phyloP scores from a whole-genome alignment of 768 basidiomycete species.

The Tricholoma sp. region DNA sequence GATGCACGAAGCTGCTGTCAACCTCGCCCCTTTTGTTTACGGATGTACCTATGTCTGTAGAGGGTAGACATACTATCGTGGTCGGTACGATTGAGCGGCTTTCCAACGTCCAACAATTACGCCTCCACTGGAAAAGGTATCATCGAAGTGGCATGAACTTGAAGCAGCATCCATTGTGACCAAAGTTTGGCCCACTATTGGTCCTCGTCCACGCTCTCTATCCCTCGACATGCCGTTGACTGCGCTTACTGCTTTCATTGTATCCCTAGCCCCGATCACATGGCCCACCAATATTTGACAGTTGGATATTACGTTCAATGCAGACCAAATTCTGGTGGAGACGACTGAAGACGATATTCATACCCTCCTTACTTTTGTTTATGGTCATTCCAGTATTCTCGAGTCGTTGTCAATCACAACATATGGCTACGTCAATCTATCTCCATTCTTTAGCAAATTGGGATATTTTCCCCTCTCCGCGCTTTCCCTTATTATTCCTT shows the following conservation, averaged over 20 bases:
- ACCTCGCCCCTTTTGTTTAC: background rate
- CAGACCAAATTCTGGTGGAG: background rate
- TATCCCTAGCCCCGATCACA: background rate
- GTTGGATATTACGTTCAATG: background rate
- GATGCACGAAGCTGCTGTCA: background rate
- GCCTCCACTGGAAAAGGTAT: constrained; percentile 18
- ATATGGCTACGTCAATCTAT: constrained; percentile 16
- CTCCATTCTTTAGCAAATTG: constrained; percentile 15
- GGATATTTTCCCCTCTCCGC: constrained; percentile 15
- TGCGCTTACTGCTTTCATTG: background rate
- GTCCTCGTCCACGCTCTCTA: constrained; percentile 3
- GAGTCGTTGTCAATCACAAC: constrained; percentile 18
- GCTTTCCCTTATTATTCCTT: constrained; percentile 17
- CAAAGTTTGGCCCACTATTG: constrained; percentile 13
- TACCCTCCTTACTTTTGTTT: constrained; percentile 18
- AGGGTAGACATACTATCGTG: constrained; percentile 14
- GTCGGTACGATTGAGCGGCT: constrained; percentile 11
- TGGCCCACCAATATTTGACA: background rate
- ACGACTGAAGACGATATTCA: constrained; percentile 3
- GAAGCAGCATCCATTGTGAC: constrained; percentile 12
- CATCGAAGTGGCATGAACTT: constrained; percentile 7
- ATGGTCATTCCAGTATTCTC: constrained; percentile 15
- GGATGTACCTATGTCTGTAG: constrained; percentile 7
- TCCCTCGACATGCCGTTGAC: constrained; percentile 3
- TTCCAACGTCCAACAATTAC: constrained; percentile 15